phyloP scores from a whole-genome alignment of 192 early-diverging fungal species.

The Diversispora epigaea region DNA sequence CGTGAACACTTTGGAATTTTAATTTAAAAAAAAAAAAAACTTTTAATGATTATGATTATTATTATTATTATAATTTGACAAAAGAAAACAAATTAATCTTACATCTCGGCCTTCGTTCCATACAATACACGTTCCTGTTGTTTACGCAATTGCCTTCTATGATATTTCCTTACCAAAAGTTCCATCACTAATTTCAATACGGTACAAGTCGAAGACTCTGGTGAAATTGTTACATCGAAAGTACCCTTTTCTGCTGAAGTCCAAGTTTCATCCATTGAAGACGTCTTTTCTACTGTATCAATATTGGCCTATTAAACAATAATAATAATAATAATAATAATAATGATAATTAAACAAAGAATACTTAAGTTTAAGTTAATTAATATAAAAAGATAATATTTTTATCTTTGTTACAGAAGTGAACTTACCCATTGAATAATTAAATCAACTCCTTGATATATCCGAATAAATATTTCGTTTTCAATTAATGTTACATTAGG shows the following conservation, averaged over 20 bases:
- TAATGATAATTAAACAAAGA: no score
- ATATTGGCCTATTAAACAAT: slow-evolving; percentile 5
- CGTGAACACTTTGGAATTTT: not conserved
- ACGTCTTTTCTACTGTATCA: not conserved
- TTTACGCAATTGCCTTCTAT: slow-evolving; percentile 9
- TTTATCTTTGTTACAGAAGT: not conserved
- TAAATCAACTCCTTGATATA: slow-evolving; percentile 29
- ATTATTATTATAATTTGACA: not conserved
- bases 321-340: no score
- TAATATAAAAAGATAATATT: not conserved
- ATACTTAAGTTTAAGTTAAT: not conserved
- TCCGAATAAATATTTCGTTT: slow-evolving; percentile 24
- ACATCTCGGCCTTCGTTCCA: not conserved
- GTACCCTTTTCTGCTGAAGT: not conserved
- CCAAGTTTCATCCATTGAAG: not conserved
- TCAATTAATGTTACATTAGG: slow-evolving; percentile 21
- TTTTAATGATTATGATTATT: not conserved
- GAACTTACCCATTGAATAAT: slow-evolving; percentile 28
- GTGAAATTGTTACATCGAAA: slow-evolving; percentile 8
- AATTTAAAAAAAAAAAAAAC: not conserved
- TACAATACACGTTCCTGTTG: slow-evolving; percentile 20
- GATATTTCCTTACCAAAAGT: slow-evolving; percentile 15
- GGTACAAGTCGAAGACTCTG: slow-evolving; percentile 22
- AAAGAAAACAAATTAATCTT: not conserved
- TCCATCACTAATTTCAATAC: slow-evolving; percentile 30